Evolutionary conservation across 805 yeast species (phyloP).

Genomic region (Torulaspora maleeae): DNA sequence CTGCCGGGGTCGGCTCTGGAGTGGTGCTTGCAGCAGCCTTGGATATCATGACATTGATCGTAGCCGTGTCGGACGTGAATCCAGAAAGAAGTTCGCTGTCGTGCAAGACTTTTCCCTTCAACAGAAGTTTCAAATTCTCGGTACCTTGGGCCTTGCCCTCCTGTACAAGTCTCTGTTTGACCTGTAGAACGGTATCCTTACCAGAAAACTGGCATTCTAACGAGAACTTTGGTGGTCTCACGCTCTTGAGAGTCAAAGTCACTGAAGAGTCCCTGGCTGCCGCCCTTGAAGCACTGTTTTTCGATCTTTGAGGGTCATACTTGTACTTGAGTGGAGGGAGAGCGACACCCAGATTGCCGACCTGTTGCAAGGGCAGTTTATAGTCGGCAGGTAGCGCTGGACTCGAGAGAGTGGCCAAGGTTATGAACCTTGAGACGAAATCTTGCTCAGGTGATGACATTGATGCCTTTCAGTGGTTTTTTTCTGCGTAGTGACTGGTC

Average conservation of each 20-base stretch:
- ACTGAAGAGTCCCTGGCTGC: slow-evolving; percentile 1
- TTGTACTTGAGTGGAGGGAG: slow-evolving; percentile 46
- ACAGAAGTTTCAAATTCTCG: slow-evolving; percentile 45
- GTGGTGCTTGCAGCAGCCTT: slow-evolving; percentile 15
- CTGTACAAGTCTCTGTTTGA: slow-evolving; percentile 31
- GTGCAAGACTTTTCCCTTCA: slow-evolving; percentile 59
- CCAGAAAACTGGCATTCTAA: slow-evolving; percentile 25
- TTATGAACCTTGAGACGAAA: slow-evolving; percentile 47
- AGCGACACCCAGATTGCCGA: slow-evolving; percentile 42
- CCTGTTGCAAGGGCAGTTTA: slow-evolving; percentile 30
- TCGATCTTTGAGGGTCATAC: slow-evolving; percentile 28
- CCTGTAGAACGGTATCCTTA: slow-evolving; percentile 33
- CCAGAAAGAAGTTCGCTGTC: slow-evolving; percentile 44
- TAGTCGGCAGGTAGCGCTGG: slow-evolving; percentile 31
- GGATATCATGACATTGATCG: slow-evolving; percentile 44
- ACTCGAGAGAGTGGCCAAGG: slow-evolving; percentile 44
- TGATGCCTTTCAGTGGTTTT: not conserved
- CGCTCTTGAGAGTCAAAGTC: slow-evolving; percentile 51
- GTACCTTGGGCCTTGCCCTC: slow-evolving; percentile 35
- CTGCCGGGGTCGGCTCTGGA: slow-evolving; percentile 1
- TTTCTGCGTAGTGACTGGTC: not conserved
- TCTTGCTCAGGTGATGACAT: slow-evolving; percentile 37
- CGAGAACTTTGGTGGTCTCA: slow-evolving; percentile 67
- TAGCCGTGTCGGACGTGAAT: slow-evolving; percentile 29
- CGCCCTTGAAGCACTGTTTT: slow-evolving; percentile 1